Evolutionary conservation across 2,329 filamentous ascomycete genomes (phyloP).

Genomic region (Penicillium concentricum): DNA sequence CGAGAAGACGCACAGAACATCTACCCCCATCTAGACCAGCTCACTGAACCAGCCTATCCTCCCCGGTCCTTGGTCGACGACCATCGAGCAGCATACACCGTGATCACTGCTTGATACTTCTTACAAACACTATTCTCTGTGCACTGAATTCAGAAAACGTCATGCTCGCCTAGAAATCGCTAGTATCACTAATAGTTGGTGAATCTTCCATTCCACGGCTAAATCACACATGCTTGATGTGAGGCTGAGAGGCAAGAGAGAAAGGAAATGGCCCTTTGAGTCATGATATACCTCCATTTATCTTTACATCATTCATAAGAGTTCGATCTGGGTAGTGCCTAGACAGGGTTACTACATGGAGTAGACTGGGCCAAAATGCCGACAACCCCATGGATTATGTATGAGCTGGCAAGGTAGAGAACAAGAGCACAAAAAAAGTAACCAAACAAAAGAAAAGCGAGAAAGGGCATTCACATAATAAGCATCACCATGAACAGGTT

Average conservation of each 20-base stretch:
- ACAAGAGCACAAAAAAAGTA: background rate
- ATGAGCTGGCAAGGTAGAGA: background rate
- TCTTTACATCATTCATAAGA: background rate
- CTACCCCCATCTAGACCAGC: background rate
- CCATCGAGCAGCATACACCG: background rate
- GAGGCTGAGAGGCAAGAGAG: background rate
- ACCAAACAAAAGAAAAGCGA: conserved; percentile 9
- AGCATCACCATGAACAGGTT: conserved; percentile 13
- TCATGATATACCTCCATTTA: background rate
- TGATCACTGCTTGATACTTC: background rate
- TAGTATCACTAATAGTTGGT: background rate
- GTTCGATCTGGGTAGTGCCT: background rate
- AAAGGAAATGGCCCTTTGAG: background rate
- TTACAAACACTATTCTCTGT: background rate
- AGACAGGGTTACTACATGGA: background rate
- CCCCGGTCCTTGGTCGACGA: background rate
- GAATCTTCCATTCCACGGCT: background rate
- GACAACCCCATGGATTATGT: conserved; percentile 5
- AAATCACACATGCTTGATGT: background rate
- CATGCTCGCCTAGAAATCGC: background rate
- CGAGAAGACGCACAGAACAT: background rate
- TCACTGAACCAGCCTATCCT: background rate
- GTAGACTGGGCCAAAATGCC: background rate
- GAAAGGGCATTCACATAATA: conserved; percentile 11
- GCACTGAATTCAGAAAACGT: background rate